A percentile compares a stretch with the other conserved stretches of the same genome.
Conservation (phyloP, 805 yeast genomes). For the Scheffersomyces lignosus region DNA sequence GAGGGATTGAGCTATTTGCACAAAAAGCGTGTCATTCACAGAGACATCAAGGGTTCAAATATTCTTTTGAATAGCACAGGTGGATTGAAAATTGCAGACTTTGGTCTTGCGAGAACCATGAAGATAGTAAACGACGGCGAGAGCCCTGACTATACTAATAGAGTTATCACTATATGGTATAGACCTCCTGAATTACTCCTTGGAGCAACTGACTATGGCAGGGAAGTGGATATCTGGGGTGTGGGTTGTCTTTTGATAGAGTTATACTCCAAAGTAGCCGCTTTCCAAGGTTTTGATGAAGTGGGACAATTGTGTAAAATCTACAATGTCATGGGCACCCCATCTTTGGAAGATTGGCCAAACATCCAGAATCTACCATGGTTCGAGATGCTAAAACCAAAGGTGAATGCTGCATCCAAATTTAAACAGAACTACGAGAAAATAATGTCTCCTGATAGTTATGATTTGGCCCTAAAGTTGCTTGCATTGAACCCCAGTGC, state of each 20-base stretch:
- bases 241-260: slow-evolving; percentile 90
- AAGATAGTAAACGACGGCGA: slow-evolving; percentile 51
- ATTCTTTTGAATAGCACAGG: slow-evolving; percentile 65
- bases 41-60: slow-evolving; percentile 84
- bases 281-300: slow-evolving; percentile 89
- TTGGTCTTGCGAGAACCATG: slow-evolving; percentile 80
- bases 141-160: slow-evolving; percentile 82
- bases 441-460: slow-evolving; percentile 36
- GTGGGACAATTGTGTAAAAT: slow-evolving; percentile 77
- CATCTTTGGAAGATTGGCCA: slow-evolving; percentile 74
- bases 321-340: slow-evolving; percentile 85
- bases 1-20: slow-evolving; percentile 73
- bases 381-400: slow-evolving; percentile 81
- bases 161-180: slow-evolving; percentile 97
- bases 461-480: slow-evolving; percentile 63
- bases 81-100: slow-evolving; percentile 70
- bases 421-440: slow-evolving; percentile 31
- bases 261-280: slow-evolving; percentile 68
- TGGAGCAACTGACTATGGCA: slow-evolving; percentile 87
- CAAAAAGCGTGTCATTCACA: slow-evolving; percentile 64
- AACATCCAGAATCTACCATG: slow-evolving; percentile 79
- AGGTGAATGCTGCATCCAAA: slow-evolving; percentile 30
- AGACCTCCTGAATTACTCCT: slow-evolving; percentile 92
- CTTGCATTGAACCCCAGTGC: slow-evolving; percentile 66
- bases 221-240: slow-evolving; percentile 96